phyloP scores from a whole-genome alignment of 768 basidiomycete species.

The Mrakia blollopis region DNA sequence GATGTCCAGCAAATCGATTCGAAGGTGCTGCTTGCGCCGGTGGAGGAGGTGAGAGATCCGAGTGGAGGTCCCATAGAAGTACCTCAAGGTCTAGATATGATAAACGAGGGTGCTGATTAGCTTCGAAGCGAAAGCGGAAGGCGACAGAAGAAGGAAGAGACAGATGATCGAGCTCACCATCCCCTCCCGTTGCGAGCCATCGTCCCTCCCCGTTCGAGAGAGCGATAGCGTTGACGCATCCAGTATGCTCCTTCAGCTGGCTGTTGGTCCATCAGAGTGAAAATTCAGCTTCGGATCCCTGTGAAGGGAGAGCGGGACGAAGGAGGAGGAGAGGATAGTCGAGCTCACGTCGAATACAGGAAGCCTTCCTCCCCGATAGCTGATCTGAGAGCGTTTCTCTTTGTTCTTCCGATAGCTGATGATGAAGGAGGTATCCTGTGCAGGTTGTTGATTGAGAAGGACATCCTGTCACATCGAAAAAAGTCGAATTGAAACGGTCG shows the following conservation, averaged over 20 bases:
- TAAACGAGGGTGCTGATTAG: not conserved
- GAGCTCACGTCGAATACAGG: not conserved
- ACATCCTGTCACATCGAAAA: not conserved
- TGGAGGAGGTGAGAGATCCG: constrained; percentile 3
- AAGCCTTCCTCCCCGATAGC: not conserved
- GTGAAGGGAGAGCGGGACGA: too few relatives aligned
- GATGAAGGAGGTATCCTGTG: not conserved
- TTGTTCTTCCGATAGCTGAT: not conserved
- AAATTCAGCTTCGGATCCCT: not conserved
- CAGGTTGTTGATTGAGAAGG: not conserved
- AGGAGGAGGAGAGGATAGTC: not conserved
- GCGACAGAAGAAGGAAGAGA: not conserved
- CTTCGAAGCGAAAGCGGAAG: not conserved
- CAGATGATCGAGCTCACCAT: constrained; percentile 2
- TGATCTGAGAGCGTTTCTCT: not conserved
- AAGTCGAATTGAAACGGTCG: not conserved
- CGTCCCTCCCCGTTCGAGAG: constrained; percentile 6
- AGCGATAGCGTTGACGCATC: constrained; percentile 8
- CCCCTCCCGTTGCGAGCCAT: not conserved
- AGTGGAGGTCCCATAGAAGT: constrained; percentile 2
- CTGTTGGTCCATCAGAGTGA: not conserved
- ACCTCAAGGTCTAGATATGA: not conserved
- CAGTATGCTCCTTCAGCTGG: constrained; percentile 5
- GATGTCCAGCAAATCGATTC: not conserved
- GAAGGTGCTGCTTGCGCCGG: not conserved